phyloP scores from a whole-genome alignment of 169 alveolate species.

The Perkinsus olseni region DNA sequence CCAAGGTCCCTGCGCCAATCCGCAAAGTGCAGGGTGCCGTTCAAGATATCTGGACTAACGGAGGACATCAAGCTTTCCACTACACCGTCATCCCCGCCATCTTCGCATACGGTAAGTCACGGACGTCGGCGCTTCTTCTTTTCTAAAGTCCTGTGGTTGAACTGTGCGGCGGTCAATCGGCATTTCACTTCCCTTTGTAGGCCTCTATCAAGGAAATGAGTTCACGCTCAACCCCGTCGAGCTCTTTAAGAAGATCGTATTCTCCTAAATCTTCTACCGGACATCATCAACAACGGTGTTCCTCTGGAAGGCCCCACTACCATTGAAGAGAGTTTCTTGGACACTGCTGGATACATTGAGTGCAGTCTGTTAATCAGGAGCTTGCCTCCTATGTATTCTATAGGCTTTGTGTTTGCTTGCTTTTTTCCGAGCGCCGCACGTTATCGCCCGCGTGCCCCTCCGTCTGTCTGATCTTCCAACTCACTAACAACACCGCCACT shows the following conservation, averaged over 20 bases:
- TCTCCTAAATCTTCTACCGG: background rate
- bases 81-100: background rate
- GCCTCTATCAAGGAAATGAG: background rate
- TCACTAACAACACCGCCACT: background rate
- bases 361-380: background rate
- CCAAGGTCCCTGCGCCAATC: background rate
- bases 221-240: background rate
- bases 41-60: background rate
- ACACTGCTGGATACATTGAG: background rate
- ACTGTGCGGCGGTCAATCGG: no score
- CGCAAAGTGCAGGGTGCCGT: background rate
- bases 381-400: background rate
- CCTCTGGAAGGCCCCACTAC: background rate
- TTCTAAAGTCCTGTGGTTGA: no score
- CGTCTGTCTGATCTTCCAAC: background rate
- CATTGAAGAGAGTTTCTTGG: background rate
- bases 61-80: background rate
- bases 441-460: background rate
- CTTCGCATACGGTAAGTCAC: background rate
- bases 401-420: background rate
- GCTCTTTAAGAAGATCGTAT: background rate
- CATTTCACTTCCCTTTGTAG: background rate
- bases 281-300: no score
- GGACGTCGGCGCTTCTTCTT: no score
- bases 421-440: background rate